A percentile compares a stretch with the other conserved stretches of the same genome.
Conservation (phyloP, 257 asterid genomes). For the Ballota nigra region DNA sequence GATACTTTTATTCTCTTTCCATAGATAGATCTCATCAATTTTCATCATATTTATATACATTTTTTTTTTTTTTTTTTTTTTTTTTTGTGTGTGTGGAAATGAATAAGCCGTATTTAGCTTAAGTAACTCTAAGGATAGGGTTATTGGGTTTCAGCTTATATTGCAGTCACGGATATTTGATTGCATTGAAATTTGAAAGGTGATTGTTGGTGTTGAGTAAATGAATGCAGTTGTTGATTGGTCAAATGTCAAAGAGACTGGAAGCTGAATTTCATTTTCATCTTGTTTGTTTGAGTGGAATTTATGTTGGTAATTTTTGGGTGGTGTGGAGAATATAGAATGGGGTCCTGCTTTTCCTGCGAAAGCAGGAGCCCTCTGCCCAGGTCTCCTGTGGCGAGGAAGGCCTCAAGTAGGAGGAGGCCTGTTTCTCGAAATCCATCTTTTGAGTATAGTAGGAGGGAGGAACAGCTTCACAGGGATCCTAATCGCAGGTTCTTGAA, state of each 20-base stretch:
- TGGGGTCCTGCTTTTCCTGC: conserved; percentile 90
- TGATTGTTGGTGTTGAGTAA: background rate
- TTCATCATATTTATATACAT: conserved; percentile 1
- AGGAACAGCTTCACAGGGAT: conserved; percentile 61
- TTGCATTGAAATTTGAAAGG: background rate
- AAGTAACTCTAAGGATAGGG: background rate
- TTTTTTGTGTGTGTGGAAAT: background rate
- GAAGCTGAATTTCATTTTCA: background rate
- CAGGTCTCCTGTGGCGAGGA: conserved; percentile 47
- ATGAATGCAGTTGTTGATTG: background rate
- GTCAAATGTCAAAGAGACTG: background rate
- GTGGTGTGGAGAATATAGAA: conserved; percentile 79
- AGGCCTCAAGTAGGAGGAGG: conserved; percentile 43
- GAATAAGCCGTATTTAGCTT: conserved; percentile 6
- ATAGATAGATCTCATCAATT: conserved; percentile 22
- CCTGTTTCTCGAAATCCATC: conserved; percentile 44
- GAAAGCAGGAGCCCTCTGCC: conserved; percentile 79
- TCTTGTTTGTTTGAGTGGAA: background rate
- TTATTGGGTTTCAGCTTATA: background rate
- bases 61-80: no score
- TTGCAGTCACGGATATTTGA: background rate
- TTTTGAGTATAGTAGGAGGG: conserved; percentile 45
- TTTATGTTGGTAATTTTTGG: conserved; percentile 33
- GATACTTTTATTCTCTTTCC: background rate
- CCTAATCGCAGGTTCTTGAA: conserved; percentile 76